These are phyloP conservation scores for Circinella umbellata DNA, from an alignment of 371 early-diverging fungal genomes.

Conservation along the genomic window DNA sequence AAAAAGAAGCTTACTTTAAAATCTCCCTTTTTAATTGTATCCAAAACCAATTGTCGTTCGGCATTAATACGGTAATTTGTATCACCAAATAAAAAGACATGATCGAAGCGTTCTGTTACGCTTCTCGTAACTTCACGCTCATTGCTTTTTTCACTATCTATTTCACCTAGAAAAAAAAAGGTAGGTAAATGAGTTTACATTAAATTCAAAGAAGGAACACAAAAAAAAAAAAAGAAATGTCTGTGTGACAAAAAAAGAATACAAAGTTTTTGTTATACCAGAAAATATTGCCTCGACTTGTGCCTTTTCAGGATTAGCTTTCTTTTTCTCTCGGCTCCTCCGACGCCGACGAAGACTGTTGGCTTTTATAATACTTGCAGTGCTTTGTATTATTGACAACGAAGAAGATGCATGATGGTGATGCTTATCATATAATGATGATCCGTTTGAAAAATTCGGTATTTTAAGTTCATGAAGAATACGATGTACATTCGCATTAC, in stretches of 20 bases:
- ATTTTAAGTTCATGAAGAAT: slow-evolving; percentile 42
- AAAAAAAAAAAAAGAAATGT: too few relatives aligned
- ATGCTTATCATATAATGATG: background rate
- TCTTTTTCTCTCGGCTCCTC: background rate
- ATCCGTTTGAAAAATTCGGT: slow-evolving; percentile 23
- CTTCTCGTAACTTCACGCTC: background rate
- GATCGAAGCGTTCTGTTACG: slow-evolving; percentile 62
- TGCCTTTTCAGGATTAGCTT: slow-evolving; percentile 12
- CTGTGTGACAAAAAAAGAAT: background rate
- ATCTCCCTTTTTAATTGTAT: slow-evolving; percentile 49
- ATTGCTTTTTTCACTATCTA: too few relatives aligned
- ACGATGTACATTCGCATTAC: slow-evolving; percentile 46
- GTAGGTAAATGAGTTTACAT: background rate
- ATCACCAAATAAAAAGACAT: slow-evolving; percentile 80
- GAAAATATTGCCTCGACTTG: background rate
- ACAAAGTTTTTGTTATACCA: background rate
- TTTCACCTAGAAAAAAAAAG: background rate
- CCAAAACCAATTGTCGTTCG: slow-evolving; percentile 57
- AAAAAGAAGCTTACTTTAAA: slow-evolving; percentile 37
- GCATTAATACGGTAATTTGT: slow-evolving; percentile 80
- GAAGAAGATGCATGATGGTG: slow-evolving; percentile 14
- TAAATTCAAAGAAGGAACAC: too few relatives aligned
- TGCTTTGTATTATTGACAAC: slow-evolving; percentile 8
- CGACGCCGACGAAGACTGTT: slow-evolving; percentile 7
- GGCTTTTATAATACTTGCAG: background rate